Base-by-base conservation (phyloP, 768 basidiomycete genomes). In the Plicaturopsis crispa region DNA sequence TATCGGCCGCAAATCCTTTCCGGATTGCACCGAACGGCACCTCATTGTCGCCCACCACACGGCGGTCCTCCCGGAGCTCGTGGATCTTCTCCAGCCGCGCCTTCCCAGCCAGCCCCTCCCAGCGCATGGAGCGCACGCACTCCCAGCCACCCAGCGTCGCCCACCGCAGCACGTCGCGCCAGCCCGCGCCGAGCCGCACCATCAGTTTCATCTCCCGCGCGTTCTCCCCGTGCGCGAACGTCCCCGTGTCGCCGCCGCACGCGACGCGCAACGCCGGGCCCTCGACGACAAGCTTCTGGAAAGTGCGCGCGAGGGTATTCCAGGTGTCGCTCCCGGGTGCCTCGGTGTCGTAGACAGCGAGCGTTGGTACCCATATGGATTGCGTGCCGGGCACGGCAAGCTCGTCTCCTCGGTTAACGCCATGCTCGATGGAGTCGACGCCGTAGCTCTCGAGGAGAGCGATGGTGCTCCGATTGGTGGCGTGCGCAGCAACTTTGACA, bases 191-290 rank as follows among this genome's bases (percentile, higher is more conserved):
- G 2, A 77, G 59, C 19, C 54, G 48, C 11, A 70, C 68, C 81
- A 81, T 80, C 21, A 80, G 52, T 47, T 68, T 59, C 65, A 82
- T 60, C 62, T 82, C 80, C 30, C 72, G 54, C 19, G 72, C 66
- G 48, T 82, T 82, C 44, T 66, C 58, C 1, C 78, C 79, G 48
- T 80, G 80, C 13, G 69, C 47, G 52, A 81, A 82, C 2, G 70
- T 68, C 6, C 78, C 80, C 2, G 79, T 82, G 53, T 82, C 77
- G 1, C 79, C 77, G 5, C 79, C 78, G 49, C 73, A 74, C 5
- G 75, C 75, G 36, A 82, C 65, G 38, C 66, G 63, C n/a, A n/a
- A n/a, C 7, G 70, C 64, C 45, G 69, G 57, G 0, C 63, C 66
- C 3, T 54, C 48, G 31, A 56, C 55, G 5, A 80, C 48, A 10